These are phyloP conservation scores for Erythrobasidium hasegawianum DNA, from an alignment of 1,284 basidiomycete species.

Conservation along the genomic window DNA sequence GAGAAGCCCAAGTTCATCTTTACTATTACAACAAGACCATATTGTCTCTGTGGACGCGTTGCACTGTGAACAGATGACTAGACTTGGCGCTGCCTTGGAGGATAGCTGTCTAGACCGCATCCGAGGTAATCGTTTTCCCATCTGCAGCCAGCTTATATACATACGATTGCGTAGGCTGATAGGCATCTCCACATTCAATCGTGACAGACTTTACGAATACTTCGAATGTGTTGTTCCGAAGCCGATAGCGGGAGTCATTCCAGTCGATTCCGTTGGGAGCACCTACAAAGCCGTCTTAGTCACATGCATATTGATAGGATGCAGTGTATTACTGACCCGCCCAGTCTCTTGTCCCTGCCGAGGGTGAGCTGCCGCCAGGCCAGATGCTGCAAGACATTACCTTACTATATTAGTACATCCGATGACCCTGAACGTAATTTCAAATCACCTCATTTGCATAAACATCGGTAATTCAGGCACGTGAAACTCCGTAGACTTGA, in stretches of 20 bases:
- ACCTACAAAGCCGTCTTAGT: neutral
- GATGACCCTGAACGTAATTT: too few species aligned
- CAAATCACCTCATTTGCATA: conserved; percentile 6
- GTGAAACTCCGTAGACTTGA: conserved; percentile 7
- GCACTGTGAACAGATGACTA: too few species aligned
- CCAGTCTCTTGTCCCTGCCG: conserved; percentile 19
- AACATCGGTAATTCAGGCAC: conserved; percentile 28
- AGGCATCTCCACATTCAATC: conserved; percentile 22
- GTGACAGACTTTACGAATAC: conserved; percentile 28
- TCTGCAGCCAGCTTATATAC: conserved; percentile 1
- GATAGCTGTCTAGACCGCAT: too few species aligned
- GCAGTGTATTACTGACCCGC: conserved; percentile 4
- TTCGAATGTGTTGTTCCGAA: conserved; percentile 2
- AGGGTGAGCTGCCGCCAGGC: conserved; percentile 14
- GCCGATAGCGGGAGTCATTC: conserved; percentile 5
- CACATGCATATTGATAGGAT: neutral
- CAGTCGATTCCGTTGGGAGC: conserved; percentile 17
- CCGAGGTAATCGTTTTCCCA: neutral
- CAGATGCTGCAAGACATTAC: conserved; percentile 13
- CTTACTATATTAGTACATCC: too few species aligned
- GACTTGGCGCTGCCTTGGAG: too few species aligned
- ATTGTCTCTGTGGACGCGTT: too few species aligned
- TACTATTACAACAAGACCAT: too few species aligned
- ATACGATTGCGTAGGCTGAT: conserved; percentile 3
- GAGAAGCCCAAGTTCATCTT: too few species aligned